Conservation (phyloP, 2,329 filamentous ascomycete species). For the Paraphoma chrysanthemicola region DNA sequence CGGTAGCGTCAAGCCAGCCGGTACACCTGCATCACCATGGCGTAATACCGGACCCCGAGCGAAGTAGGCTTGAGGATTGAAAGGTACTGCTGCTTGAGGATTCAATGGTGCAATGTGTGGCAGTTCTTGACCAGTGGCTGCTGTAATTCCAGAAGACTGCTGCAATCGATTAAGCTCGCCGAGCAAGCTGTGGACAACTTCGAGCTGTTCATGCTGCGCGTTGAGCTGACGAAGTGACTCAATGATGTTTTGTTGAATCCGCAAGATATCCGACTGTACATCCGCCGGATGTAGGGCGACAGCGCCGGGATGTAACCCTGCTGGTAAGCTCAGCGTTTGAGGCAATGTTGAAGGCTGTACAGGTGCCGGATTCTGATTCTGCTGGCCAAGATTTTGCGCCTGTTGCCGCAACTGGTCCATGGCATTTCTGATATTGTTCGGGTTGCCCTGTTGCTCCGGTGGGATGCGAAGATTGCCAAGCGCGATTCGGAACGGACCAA, state of each 20-base stretch:
- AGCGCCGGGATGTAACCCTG: conserved; percentile 24
- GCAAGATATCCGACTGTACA: conserved; percentile 45
- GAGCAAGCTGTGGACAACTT: conserved; percentile 40
- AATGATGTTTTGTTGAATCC: conserved; percentile 47
- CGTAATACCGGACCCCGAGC: conserved; percentile 39
- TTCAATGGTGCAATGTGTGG: conserved; percentile 34
- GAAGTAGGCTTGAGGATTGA: conserved; percentile 42
- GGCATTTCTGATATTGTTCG: conserved; percentile 28
- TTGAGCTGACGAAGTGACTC: conserved; percentile 44
- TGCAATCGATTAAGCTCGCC: conserved; percentile 41
- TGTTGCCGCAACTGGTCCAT: conserved; percentile 33
- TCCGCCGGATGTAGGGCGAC: conserved; percentile 39
- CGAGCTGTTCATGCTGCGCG: conserved; percentile 42
- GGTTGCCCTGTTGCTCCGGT: conserved; percentile 32
- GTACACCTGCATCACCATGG: conserved; percentile 44
- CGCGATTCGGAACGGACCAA: conserved; percentile 44
- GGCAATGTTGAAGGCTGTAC: conserved; percentile 14
- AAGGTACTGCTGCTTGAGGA: conserved; percentile 20
- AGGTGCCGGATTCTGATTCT: conserved; percentile 18
- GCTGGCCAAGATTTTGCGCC: conserved; percentile 28
- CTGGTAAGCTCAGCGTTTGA: conserved; percentile 9
- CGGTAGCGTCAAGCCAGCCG: conserved; percentile 44
- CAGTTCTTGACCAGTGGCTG: conserved; percentile 32
- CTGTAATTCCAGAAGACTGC: conserved; percentile 33
- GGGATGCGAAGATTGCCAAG: conserved; percentile 44